A percentile compares a stretch with the other conserved stretches of the same genome.
phyloP scores from a whole-genome alignment of 2,329 filamentous ascomycete species.

The Xylaria polymorpha region DNA sequence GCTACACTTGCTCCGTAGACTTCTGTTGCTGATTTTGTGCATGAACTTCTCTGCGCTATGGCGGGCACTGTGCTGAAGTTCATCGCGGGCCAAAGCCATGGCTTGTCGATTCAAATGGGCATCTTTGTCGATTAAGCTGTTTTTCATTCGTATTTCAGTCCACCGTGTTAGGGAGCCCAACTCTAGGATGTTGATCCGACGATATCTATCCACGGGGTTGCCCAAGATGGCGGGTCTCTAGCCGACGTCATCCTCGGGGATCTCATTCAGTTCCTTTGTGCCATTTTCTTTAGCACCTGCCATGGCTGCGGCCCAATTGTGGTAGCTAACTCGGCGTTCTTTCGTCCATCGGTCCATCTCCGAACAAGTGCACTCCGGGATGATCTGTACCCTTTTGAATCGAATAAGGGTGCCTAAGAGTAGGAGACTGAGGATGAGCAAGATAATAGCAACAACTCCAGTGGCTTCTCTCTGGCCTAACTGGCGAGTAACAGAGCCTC shows the following conservation, averaged over 20 bases:
- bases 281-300: conserved; percentile 50
- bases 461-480: conserved; percentile 76
- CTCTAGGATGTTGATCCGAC: conserved; percentile 78
- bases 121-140: conserved; percentile 64
- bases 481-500: conserved; percentile 73
- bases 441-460: conserved; percentile 73
- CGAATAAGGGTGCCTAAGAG: conserved; percentile 72
- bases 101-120: conserved; percentile 52
- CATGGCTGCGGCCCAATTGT: conserved; percentile 56
- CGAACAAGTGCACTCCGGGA: conserved; percentile 68
- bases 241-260: conserved; percentile 64
- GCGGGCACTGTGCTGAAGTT: conserved; percentile 48
- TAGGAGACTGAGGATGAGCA: conserved; percentile 72
- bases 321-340: conserved; percentile 61
- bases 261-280: conserved; percentile 47
- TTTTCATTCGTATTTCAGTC: conserved; percentile 75
- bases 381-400: conserved; percentile 74
- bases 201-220: conserved; percentile 74
- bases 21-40: conserved; percentile 52
- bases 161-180: conserved; percentile 75
- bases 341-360: conserved; percentile 66
- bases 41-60: conserved; percentile 50
- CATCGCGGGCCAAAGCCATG: conserved; percentile 49
- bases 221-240: conserved; percentile 79
- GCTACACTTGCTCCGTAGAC: conserved; percentile 47